Percentiles rank a stretch among this genome's conserved stretches.
Conservation (phyloP, 2,329 filamentous ascomycete species). For the Coniochaeta pulveracea region DNA sequence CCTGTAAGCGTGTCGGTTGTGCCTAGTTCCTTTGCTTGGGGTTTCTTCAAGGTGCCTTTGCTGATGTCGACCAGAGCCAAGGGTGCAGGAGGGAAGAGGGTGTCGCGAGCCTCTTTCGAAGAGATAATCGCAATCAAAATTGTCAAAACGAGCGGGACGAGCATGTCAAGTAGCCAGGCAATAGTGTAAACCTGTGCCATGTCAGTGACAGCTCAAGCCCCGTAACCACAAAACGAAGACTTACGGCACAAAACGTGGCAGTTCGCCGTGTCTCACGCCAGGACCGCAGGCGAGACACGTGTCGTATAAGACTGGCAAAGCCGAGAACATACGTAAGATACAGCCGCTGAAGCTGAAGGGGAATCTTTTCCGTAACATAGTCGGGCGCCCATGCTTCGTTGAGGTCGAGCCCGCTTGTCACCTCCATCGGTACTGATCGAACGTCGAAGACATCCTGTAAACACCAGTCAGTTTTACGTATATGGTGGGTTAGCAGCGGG, state of each 20-base stretch:
- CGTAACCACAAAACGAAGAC: neutral
- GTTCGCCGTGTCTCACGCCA: conserved; percentile 2
- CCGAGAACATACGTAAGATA: neutral
- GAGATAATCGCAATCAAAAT: neutral
- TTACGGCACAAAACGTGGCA: conserved; percentile 1
- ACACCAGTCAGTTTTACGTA: neutral
- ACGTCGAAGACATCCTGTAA: conserved; percentile 3
- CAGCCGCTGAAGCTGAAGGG: conserved; percentile 3
- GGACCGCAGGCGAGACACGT: neutral
- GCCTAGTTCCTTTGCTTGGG: conserved; percentile 2
- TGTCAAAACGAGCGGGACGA: conserved; percentile 1
- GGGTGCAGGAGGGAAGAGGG: conserved; percentile 1
- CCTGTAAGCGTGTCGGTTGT: conserved; percentile 2
- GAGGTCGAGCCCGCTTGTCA: conserved; percentile 2
- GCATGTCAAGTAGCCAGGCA: conserved; percentile 1
- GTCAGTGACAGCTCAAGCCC: neutral
- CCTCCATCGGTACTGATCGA: conserved; percentile 1
- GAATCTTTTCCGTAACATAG: conserved; percentile 2
- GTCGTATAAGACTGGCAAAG: neutral
- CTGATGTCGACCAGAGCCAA: conserved; percentile 3
- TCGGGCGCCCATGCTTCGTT: conserved; percentile 3
- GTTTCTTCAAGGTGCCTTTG: conserved; percentile 2
- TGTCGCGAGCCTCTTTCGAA: conserved; percentile 1
- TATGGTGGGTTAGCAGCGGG: neutral
- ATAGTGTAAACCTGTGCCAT: neutral